Percentiles rank a stretch among this genome's conserved stretches.
phyloP scores from a whole-genome alignment of 2,329 filamentous ascomycete species.

The Fusarium poae region DNA sequence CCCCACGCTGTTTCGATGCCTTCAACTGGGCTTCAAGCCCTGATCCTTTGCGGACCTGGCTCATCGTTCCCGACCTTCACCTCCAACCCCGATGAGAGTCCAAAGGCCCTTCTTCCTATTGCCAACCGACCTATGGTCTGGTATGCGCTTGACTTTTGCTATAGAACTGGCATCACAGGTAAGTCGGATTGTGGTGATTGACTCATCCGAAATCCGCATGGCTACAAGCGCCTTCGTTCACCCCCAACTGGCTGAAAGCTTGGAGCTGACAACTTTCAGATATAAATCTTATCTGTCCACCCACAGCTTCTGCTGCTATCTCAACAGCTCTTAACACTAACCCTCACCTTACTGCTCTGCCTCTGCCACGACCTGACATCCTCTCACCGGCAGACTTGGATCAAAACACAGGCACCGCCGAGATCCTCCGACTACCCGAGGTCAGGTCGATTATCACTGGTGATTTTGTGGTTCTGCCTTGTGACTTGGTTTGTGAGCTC shows the following conservation, averaged over 20 bases:
- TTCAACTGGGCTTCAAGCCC: conserved; percentile 81
- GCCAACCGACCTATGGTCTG: conserved; percentile 91
- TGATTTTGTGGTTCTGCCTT: conserved; percentile 92
- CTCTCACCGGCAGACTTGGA: conserved; percentile 81
- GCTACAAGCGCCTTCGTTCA: not conserved
- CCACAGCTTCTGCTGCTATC: conserved; percentile 74
- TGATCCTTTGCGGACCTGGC: conserved; percentile 86
- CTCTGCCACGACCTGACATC: conserved; percentile 79
- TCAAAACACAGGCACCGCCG: conserved; percentile 88
- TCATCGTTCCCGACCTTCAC: conserved; percentile 87
- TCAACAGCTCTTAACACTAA: conserved; percentile 80
- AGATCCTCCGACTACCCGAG: conserved; percentile 86
- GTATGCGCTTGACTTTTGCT: conserved; percentile 89
- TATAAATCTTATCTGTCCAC: conserved; percentile 73
- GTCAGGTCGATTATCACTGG: conserved; percentile 81
- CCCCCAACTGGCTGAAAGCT: not conserved
- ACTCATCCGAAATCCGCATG: conserved; percentile 14
- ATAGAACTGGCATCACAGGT: conserved; percentile 83
- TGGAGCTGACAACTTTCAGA: conserved; percentile 58
- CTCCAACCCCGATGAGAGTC: conserved; percentile 81
- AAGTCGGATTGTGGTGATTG: conserved; percentile 49
- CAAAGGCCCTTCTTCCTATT: conserved; percentile 84
- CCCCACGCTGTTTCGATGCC: conserved; percentile 81
- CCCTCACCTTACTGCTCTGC: conserved; percentile 80
- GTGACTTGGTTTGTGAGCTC: conserved; percentile 92